Evolutionary conservation across 106 monocot species (phyloP), one percentile per base, ranked within the genome.

Genomic region (Dendrobium chrysotoxum): DNA sequence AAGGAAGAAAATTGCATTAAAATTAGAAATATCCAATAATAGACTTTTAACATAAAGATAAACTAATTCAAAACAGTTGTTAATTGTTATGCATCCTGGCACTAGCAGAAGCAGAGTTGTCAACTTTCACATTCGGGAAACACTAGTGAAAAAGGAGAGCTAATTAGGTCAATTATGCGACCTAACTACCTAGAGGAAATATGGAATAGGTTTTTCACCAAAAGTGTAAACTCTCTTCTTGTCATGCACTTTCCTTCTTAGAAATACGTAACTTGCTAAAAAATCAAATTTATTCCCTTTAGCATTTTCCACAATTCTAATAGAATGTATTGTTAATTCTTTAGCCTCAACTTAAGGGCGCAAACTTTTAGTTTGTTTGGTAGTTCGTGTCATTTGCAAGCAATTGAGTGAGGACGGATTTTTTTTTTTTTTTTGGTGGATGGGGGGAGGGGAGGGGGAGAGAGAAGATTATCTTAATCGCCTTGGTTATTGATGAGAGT

Each of bases 11-110:
- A 70, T 70, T 6, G 15, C 25, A 79, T 65, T 78, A 42, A 79
- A 79, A n/a, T 61, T 40, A 79, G 79, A 65, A 79, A 79, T 39
- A 7, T 50, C 17, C 40, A 79, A 20, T 21, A n/a, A n/a, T 20
- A 30, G 74, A 7, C 2, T 74, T 40, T 40, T 35, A 71, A 40
- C 40, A 40, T 50, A 78, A 78, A 78, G 20, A n/a, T 28, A 38
- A 64, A 78, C 58, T 2, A 17, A 61, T 2, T 15, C 0, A 79
- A 74, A 41, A 41, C 7, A 20, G 28, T 4, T 42, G 0, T 21
- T 40, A 20, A 13, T 4, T 42, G 0, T 21, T 40, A 35, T 35
- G 2, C 71, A 41, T 74, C 41, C n/a, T 41, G 41, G 39, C n/a
- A 7, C 7, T 35, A 35, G 74, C 41, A 20, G n/a, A 74, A 74